Evolutionary conservation across 2,329 filamentous ascomycete genomes (phyloP).

Genomic region (Nemania serpens): DNA sequence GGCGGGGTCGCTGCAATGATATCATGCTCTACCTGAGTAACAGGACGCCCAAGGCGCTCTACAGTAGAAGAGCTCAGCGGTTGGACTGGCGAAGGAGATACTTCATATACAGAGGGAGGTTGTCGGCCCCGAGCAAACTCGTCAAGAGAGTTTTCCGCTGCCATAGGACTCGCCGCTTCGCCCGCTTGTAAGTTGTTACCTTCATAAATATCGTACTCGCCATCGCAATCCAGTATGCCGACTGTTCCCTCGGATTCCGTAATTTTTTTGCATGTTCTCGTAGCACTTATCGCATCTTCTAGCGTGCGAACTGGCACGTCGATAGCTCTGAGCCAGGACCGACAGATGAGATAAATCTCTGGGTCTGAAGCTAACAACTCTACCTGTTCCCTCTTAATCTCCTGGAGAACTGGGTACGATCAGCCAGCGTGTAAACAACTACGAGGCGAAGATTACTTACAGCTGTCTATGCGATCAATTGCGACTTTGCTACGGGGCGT

Average conservation of each 20-base stretch:
- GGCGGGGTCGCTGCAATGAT: not conserved
- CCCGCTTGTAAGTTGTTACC: not conserved
- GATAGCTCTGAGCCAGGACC: slow-evolving; percentile 32
- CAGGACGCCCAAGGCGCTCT: not conserved
- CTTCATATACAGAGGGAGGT: no score
- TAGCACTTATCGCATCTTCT: not conserved
- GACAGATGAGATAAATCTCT: slow-evolving; percentile 24
- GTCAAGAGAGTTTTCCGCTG: no score
- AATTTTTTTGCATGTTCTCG: not conserved
- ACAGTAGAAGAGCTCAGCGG: not conserved
- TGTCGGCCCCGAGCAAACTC: no score
- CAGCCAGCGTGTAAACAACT: slow-evolving; percentile 4
- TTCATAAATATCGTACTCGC: slow-evolving; percentile 17
- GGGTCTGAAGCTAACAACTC: slow-evolving; percentile 28
- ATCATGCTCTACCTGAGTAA: not conserved
- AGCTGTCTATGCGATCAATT: slow-evolving; percentile 13
- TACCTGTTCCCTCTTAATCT: slow-evolving; percentile 27
- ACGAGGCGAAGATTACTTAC: slow-evolving; percentile 22
- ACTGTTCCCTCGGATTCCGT: not conserved
- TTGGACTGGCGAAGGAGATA: not conserved
- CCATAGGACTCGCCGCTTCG: not conserved
- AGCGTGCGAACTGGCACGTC: slow-evolving; percentile 23
- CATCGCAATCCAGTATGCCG: slow-evolving; percentile 8
- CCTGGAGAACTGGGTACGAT: slow-evolving; percentile 31
- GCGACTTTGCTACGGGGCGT: not conserved